Evolutionary conservation across 1,139 yeast genomes (phyloP).

Genomic region (Zygotorulaspora mrakii): DNA sequence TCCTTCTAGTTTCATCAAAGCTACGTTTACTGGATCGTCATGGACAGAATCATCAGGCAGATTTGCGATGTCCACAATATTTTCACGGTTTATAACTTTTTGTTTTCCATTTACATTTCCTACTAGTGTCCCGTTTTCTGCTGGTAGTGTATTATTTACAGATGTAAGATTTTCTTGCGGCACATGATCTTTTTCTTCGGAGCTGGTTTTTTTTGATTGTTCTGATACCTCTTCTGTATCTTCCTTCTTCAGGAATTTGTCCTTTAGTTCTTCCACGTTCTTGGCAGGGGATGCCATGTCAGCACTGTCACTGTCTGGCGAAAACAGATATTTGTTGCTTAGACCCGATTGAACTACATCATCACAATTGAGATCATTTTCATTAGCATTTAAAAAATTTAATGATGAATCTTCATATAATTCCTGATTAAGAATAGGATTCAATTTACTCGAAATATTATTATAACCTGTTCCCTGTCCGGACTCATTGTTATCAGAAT

Average conservation of each 20-base stretch:
- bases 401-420: constrained; percentile 14
- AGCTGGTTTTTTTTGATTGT: not conserved
- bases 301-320: constrained; percentile 28
- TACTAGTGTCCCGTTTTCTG: constrained; percentile 5
- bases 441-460: not conserved
- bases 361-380: constrained; percentile 6
- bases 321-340: constrained; percentile 29
- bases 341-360: constrained; percentile 13
- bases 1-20: constrained; percentile 76
- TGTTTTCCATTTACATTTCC: constrained; percentile 11
- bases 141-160: too few relatives aligned
- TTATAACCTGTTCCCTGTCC: not conserved
- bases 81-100: constrained; percentile 23
- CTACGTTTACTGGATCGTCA: constrained; percentile 70
- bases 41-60: constrained; percentile 72
- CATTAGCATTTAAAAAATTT: constrained; percentile 10
- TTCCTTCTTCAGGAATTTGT: constrained; percentile 28
- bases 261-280: constrained; percentile 32
- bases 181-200: not conserved
- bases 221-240: constrained; percentile 17
- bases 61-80: constrained; percentile 69
- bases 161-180: too few relatives aligned
- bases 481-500: not conserved
- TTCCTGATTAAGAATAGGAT: constrained; percentile 7
- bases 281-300: constrained; percentile 35